These are phyloP conservation scores for Lignosus rhinocerotis DNA, from an alignment of 1,284 basidiomycete genomes.

Conservation along the genomic window DNA sequence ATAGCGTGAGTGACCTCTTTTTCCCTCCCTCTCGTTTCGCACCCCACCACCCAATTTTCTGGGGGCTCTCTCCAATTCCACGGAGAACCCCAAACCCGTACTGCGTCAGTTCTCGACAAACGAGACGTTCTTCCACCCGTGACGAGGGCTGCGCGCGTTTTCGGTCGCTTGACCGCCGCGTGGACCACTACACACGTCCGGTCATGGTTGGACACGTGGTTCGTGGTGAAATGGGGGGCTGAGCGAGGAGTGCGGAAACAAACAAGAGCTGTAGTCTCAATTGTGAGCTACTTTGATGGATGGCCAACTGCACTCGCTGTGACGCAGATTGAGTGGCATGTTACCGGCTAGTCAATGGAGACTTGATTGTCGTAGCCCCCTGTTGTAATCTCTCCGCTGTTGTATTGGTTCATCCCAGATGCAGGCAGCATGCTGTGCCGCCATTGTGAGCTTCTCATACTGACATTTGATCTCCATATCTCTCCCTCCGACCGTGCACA, in stretches of 20 bases:
- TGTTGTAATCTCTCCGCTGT: slow-evolving; percentile 42
- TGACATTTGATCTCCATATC: slow-evolving; percentile 49
- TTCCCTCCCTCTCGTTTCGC: slow-evolving; percentile 83
- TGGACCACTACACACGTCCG: slow-evolving; percentile 62
- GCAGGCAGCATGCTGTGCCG: slow-evolving; percentile 4
- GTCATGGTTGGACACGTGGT: slow-evolving; percentile 79
- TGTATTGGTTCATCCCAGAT: slow-evolving; percentile 29
- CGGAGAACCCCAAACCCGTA: slow-evolving; percentile 90
- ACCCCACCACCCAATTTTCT: slow-evolving; percentile 91
- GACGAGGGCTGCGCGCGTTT: slow-evolving; percentile 72
- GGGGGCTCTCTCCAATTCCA: slow-evolving; percentile 86
- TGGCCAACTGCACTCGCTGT: slow-evolving; percentile 49
- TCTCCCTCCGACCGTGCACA: slow-evolving; percentile 1
- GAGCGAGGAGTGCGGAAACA: slow-evolving; percentile 84
- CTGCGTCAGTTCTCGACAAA: slow-evolving; percentile 72
- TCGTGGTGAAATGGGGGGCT: slow-evolving; percentile 92
- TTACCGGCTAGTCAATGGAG: slow-evolving; percentile 56
- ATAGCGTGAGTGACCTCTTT: slow-evolving; percentile 83
- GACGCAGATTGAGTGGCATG: slow-evolving; percentile 59
- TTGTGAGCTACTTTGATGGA: slow-evolving; percentile 37
- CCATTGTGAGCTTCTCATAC: slow-evolving; percentile 38
- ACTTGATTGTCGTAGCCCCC: slow-evolving; percentile 59
- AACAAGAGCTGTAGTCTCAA: slow-evolving; percentile 35
- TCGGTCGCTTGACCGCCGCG: slow-evolving; percentile 90
- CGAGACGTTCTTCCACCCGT: slow-evolving; percentile 77